These are phyloP conservation scores for Talaromyces trachyspermus DNA, from an alignment of 495 filamentous ascomycete genomes.

Conservation along the genomic window DNA sequence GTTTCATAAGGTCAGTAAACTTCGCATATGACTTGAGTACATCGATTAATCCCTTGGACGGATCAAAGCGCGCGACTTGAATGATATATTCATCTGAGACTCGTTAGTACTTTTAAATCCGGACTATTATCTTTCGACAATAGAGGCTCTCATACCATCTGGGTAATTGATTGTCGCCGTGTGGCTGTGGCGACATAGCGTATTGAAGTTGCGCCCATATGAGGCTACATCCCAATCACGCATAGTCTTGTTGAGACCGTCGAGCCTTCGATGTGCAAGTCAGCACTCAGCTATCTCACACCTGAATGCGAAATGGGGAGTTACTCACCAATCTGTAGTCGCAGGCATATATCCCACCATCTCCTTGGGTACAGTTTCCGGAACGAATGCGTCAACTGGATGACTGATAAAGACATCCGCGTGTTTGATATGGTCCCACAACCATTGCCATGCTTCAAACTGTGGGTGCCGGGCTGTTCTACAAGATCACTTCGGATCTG, in stretches of 20 bases:
- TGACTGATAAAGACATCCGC: constrained; percentile 82
- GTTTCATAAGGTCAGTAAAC: constrained; percentile 53
- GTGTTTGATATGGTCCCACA: constrained; percentile 64
- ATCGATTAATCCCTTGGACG: constrained; percentile 76
- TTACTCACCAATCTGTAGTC: constrained; percentile 67
- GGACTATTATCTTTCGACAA: not conserved
- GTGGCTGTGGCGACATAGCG: constrained; percentile 43
- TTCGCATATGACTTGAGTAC: constrained; percentile 72
- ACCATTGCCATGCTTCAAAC: constrained; percentile 66
- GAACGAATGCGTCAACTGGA: constrained; percentile 72
- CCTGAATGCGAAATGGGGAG: not conserved
- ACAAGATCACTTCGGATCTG: constrained; percentile 75
- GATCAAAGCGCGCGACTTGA: constrained; percentile 82
- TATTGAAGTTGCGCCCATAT: constrained; percentile 71
- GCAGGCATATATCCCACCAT: constrained; percentile 76
- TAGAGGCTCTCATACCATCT: constrained; percentile 33
- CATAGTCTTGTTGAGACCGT: constrained; percentile 78
- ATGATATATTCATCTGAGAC: constrained; percentile 60
- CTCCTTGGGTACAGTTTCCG: constrained; percentile 53
- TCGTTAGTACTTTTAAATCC: constrained; percentile 2
- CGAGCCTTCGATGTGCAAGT: constrained; percentile 47
- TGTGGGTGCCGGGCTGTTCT: constrained; percentile 56
- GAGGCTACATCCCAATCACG: constrained; percentile 66
- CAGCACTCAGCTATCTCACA: constrained; percentile 9
- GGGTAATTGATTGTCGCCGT: constrained; percentile 63